Evolutionary conservation across 805 yeast genomes (phyloP).

Genomic region (Komagataella pseudopastoris): DNA sequence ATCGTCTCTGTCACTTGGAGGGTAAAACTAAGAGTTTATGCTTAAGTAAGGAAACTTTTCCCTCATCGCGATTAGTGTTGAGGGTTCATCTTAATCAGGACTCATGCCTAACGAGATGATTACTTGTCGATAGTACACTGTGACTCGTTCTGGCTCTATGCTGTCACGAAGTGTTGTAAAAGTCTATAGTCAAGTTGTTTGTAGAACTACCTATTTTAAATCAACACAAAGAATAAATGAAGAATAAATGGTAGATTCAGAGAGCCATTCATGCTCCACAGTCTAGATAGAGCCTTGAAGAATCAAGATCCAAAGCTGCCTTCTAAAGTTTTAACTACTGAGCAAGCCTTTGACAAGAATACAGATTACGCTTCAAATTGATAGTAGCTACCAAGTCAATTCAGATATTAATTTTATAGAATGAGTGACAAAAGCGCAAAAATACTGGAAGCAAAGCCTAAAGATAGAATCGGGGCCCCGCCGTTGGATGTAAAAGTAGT

Average conservation of each 20-base stretch:
- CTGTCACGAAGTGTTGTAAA: neutral
- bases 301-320: too few relatives aligned
- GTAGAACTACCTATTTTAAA: too few relatives aligned
- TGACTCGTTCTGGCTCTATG: neutral
- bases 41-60: neutral
- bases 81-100: neutral
- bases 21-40: neutral
- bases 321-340: too few relatives aligned
- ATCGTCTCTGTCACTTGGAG: neutral
- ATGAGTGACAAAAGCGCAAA: neutral
- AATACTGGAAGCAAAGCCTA: neutral
- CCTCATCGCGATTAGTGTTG: neutral
- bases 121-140: too few relatives aligned
- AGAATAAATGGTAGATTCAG: too few relatives aligned
- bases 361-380: too few relatives aligned
- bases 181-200: neutral
- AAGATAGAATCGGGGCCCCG: neutral
- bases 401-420: too few relatives aligned
- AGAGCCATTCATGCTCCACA: too few relatives aligned
- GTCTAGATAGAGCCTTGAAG: too few relatives aligned
- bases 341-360: too few relatives aligned
- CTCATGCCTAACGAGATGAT: neutral
- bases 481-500: neutral
- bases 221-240: too few relatives aligned
- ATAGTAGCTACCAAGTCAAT: neutral